A percentile compares a stretch with the other conserved stretches of the same genome.
phyloP scores from a whole-genome alignment of 208 protist species.

The Acanthamoeba culbertsoni region DNA sequence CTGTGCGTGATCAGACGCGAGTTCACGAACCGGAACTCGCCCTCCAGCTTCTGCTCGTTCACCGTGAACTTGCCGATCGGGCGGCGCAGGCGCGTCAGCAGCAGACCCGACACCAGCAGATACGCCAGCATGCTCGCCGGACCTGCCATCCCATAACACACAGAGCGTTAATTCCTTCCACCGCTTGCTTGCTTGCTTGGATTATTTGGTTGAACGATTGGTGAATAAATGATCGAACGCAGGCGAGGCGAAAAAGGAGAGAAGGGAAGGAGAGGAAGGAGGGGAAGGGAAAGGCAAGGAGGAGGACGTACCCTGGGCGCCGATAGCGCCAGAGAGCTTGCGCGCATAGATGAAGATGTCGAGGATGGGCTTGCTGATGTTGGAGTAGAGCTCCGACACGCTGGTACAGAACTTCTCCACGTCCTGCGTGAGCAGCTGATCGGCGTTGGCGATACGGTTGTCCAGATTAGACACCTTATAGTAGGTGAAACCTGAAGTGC shows the following conservation, averaged over 20 bases:
- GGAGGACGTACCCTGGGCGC: constrained; percentile 43
- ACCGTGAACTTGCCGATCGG: constrained; percentile 74
- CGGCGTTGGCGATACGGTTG: constrained; percentile 80
- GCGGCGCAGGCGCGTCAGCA: constrained; percentile 70
- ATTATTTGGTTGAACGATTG: too few relatives aligned
- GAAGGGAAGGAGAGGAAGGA: neutral
- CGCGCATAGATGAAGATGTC: constrained; percentile 80
- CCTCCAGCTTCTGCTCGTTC: constrained; percentile 78
- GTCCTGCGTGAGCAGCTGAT: constrained; percentile 82
- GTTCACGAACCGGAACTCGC: constrained; percentile 81
- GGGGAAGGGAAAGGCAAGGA: neutral
- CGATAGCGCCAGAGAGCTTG: constrained; percentile 73
- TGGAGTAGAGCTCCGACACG: constrained; percentile 80
- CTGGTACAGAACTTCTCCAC: constrained; percentile 77
- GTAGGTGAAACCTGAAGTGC: constrained; percentile 68
- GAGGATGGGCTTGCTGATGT: constrained; percentile 80
- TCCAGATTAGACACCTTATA: constrained; percentile 81
- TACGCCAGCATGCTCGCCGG: constrained; percentile 80
- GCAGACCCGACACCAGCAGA: constrained; percentile 75
- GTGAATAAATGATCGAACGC: neutral
- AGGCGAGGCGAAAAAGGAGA: constrained; percentile 12
- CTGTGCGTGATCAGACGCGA: constrained; percentile 79
- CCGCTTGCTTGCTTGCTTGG: too few relatives aligned
- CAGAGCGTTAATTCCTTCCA: too few relatives aligned
- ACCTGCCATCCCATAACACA: neutral